These are phyloP conservation scores for Cytospora mali DNA, from an alignment of 2,329 filamentous ascomycete genomes.

Conservation along the genomic window DNA sequence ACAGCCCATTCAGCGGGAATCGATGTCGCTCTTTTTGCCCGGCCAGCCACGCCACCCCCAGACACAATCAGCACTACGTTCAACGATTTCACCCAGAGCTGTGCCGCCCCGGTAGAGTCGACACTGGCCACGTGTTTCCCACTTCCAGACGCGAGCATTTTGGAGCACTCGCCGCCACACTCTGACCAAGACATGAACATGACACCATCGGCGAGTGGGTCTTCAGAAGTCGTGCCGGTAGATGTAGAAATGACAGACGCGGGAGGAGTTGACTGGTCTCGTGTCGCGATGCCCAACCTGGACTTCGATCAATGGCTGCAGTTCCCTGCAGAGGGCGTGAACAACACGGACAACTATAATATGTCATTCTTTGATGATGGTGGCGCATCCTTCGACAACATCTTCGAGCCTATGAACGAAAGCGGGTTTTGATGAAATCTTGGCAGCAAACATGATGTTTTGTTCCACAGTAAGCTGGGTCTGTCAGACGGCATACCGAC, in stretches of 20 bases:
- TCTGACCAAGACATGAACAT: conserved; percentile 47
- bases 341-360: conserved; percentile 42
- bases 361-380: conserved; percentile 38
- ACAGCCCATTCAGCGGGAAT: conserved; percentile 27
- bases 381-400: background rate
- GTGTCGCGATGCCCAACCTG: conserved; percentile 54
- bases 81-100: background rate
- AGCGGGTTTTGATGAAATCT: background rate
- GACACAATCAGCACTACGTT: conserved; percentile 39
- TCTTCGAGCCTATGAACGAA: background rate
- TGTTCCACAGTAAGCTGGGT: background rate
- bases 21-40: conserved; percentile 2
- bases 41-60: conserved; percentile 53
- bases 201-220: conserved; percentile 50
- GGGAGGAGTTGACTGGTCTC: conserved; percentile 58
- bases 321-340: conserved; percentile 55
- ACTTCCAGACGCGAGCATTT: conserved; percentile 40
- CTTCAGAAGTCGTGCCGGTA: conserved; percentile 46
- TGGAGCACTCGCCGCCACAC: conserved; percentile 47
- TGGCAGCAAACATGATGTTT: background rate
- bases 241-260: conserved; percentile 48
- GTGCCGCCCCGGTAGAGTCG: conserved; percentile 21
- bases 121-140: conserved; percentile 27
- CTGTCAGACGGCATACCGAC: background rate
- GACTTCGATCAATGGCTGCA: conserved; percentile 63